Evolutionary conservation across 2,329 filamentous ascomycete genomes (phyloP).

Genomic region (Penicillium sp.): DNA sequence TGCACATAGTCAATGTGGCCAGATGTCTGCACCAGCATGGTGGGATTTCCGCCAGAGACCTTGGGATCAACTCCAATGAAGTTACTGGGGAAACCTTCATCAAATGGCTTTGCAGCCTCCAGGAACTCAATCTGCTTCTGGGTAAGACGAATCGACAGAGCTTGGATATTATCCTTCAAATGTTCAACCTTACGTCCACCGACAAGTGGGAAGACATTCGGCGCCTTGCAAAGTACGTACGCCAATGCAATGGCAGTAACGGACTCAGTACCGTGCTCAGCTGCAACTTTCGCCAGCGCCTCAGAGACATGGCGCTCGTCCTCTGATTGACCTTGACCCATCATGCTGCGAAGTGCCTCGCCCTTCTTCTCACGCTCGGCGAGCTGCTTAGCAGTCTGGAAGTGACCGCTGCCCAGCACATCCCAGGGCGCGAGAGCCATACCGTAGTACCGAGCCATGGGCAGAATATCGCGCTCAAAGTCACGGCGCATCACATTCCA

Average conservation of each 20-base stretch:
- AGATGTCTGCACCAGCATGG: too few relatives aligned
- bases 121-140: not conserved
- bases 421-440: conserved; percentile 58
- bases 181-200: conserved; percentile 70
- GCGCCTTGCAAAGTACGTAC: conserved; percentile 71
- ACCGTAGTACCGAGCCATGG: conserved; percentile 39
- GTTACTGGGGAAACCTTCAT: not conserved
- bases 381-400: not conserved
- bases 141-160: conserved; percentile 47
- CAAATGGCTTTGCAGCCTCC: not conserved
- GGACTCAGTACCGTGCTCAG: conserved; percentile 10
- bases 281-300: not conserved
- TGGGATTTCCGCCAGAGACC: not conserved
- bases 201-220: conserved; percentile 72
- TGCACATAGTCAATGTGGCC: too few relatives aligned
- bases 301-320: not conserved
- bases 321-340: not conserved
- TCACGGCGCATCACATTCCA: conserved; percentile 40
- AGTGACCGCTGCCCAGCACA: not conserved
- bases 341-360: not conserved
- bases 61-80: not conserved
- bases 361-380: not conserved
- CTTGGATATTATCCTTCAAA: conserved; percentile 68
- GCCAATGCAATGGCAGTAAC: conserved; percentile 68
- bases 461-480: conserved; percentile 42